A percentile compares a stretch with the other conserved stretches of the same genome.
Conservation (phyloP, 2,329 filamentous ascomycete genomes). For the Botrytis hyacinthi region DNA sequence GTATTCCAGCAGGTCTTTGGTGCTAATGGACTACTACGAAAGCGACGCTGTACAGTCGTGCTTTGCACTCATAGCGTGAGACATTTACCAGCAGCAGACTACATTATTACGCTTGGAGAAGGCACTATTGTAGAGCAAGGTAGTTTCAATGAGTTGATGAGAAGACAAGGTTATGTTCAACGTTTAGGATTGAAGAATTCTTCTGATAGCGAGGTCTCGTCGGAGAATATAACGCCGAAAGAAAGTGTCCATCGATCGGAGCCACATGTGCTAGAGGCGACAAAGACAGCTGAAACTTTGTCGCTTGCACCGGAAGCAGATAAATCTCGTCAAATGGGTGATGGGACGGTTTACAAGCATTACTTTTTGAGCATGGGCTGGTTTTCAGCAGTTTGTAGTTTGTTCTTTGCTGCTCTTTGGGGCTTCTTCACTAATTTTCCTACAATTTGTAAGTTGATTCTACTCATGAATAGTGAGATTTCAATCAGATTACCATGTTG, state of each 20-base stretch:
- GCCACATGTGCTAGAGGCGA: not conserved
- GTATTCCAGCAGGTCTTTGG: constrained; percentile 27
- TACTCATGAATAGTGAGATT: not conserved
- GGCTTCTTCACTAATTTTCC: constrained; percentile 34
- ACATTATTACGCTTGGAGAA: constrained; percentile 41
- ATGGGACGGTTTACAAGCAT: constrained; percentile 30
- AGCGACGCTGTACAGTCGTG: constrained; percentile 38
- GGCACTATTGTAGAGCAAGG: constrained; percentile 39
- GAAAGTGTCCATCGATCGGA: not conserved
- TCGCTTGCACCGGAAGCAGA: constrained; percentile 34
- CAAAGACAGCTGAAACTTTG: not conserved
- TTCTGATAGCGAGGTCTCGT: constrained; percentile 27
- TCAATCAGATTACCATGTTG: not conserved
- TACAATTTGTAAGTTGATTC: constrained; percentile 31
- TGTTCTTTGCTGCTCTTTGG: constrained; percentile 28
- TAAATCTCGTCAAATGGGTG: constrained; percentile 28
- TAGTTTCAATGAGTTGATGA: constrained; percentile 26
- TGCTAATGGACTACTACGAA: constrained; percentile 23
- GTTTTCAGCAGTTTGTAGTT: constrained; percentile 17
- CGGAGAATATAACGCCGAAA: constrained; percentile 10
- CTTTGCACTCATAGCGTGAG: constrained; percentile 38
- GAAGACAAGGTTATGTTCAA: not conserved
- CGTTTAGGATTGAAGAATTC: constrained; percentile 16
- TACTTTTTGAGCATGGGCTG: constrained; percentile 30
- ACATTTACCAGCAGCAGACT: constrained; percentile 42